A percentile compares a stretch with the other conserved stretches of the same genome.
phyloP scores from a whole-genome alignment of 2,329 filamentous ascomycete genomes.

The Fusarium pininemorale region DNA sequence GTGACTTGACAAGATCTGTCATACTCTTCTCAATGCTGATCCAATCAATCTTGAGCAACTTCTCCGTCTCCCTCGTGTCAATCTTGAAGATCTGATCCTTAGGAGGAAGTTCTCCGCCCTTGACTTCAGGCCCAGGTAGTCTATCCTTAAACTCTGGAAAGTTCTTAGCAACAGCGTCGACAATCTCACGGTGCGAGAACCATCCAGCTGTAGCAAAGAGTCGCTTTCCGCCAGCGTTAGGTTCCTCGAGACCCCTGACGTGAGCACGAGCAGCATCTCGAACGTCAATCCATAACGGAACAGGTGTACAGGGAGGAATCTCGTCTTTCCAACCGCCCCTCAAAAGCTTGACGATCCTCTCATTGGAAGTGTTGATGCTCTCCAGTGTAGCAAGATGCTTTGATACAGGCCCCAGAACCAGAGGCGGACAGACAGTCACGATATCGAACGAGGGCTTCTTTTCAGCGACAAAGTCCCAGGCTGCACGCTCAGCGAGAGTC shows the following conservation, averaged over 20 bases:
- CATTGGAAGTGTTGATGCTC: slow-evolving; percentile 63
- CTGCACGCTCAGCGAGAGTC: slow-evolving; percentile 62
- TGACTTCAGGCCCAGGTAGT: slow-evolving; percentile 56
- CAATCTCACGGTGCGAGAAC: slow-evolving; percentile 58
- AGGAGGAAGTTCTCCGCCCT: slow-evolving; percentile 55
- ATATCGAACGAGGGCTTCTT: slow-evolving; percentile 59
- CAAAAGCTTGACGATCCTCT: slow-evolving; percentile 61
- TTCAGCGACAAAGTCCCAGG: slow-evolving; percentile 60
- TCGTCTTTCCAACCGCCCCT: slow-evolving; percentile 58
- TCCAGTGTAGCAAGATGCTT: slow-evolving; percentile 57
- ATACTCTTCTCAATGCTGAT: slow-evolving; percentile 68
- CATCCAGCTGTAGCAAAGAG: slow-evolving; percentile 60
- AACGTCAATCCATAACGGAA: slow-evolving; percentile 64
- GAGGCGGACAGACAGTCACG: slow-evolving; percentile 63
- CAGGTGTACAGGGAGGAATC: slow-evolving; percentile 53
- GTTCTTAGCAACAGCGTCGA: slow-evolving; percentile 53
- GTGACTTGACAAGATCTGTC: slow-evolving; percentile 69
- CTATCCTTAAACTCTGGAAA: slow-evolving; percentile 61
- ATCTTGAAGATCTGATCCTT: slow-evolving; percentile 58
- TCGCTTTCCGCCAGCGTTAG: slow-evolving; percentile 59
- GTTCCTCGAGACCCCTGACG: slow-evolving; percentile 59
- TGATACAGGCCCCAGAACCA: slow-evolving; percentile 63
- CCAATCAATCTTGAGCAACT: slow-evolving; percentile 71
- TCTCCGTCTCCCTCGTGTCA: slow-evolving; percentile 67
- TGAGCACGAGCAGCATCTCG: slow-evolving; percentile 65